Percentiles rank a stretch among this genome's conserved stretches.
These are phyloP conservation scores for Larix kaempferi DNA, from an alignment of 75 land plant species.

Conservation along the genomic window DNA sequence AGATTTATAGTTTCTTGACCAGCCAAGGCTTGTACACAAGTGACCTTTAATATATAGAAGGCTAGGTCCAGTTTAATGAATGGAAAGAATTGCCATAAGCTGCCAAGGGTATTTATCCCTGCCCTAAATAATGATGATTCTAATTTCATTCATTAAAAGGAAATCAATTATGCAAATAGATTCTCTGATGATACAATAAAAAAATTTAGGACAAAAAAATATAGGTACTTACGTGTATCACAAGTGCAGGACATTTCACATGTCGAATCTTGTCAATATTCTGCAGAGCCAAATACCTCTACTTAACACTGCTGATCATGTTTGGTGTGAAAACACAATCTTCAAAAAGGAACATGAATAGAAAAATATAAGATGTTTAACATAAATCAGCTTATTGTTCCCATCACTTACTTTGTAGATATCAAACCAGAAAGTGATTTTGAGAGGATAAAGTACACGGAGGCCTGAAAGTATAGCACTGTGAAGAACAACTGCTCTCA, in stretches of 20 bases:
- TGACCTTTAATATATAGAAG: background rate
- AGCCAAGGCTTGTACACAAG: background rate
- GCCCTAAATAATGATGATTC: background rate
- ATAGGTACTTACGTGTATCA: conserved; percentile 26
- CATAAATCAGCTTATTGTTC: background rate
- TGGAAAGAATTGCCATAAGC: no score
- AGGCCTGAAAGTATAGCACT: conserved; percentile 94
- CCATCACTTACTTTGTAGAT: conserved; percentile 65
- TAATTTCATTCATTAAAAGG: background rate
- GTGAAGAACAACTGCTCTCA: conserved; percentile 88
- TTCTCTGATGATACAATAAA: background rate
- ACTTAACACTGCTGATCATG: conserved; percentile 5
- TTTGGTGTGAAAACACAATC: background rate
- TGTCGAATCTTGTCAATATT: conserved; percentile 28
- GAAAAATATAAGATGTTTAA: background rate
- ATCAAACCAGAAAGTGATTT: conserved; percentile 91
- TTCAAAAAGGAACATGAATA: background rate
- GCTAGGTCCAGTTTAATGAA: no score
- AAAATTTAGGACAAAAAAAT: background rate
- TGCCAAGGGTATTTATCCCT: no score
- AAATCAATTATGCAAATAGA: background rate
- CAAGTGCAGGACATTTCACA: conserved; percentile 27
- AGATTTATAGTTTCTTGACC: background rate
- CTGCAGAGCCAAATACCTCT: conserved; percentile 14
- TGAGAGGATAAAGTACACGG: conserved; percentile 85